phyloP scores from a whole-genome alignment of 148 eudicot genomes.

The Diospyros kaki region DNA sequence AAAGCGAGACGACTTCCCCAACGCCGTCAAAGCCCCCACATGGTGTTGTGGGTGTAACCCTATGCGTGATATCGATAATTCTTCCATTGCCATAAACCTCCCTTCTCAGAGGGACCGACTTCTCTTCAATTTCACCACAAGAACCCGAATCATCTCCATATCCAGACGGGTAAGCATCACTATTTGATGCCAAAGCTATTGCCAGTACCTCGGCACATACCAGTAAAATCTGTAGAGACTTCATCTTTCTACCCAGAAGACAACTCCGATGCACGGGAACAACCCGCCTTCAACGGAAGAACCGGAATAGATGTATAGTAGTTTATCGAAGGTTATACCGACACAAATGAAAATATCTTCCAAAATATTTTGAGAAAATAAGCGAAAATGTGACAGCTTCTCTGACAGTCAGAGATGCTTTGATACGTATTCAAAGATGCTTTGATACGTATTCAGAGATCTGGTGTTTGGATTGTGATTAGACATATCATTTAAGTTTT shows the following conservation, averaged over 20 bases:
- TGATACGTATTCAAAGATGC: too few relatives aligned
- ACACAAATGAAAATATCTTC: not conserved
- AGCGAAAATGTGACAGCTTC: not conserved
- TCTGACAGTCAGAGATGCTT: constrained; percentile 1
- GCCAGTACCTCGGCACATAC: constrained; percentile 16
- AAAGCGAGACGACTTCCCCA: constrained; percentile 27
- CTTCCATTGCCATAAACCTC: constrained; percentile 38
- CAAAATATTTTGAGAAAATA: not conserved
- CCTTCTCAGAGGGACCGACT: constrained; percentile 27
- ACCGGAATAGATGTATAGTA: not conserved
- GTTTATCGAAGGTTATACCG: too few relatives aligned
- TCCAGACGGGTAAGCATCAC: constrained; percentile 37
- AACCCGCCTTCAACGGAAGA: not conserved
- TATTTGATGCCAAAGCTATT: constrained; percentile 9
- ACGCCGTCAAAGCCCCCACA: constrained; percentile 15
- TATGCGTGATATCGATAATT: constrained; percentile 46
- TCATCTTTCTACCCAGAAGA: constrained; percentile 23
- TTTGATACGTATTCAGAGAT: too few relatives aligned
- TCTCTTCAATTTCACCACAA: constrained; percentile 19
- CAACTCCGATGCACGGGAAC: not conserved
- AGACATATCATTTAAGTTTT: too few relatives aligned
- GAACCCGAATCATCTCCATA: constrained; percentile 35
- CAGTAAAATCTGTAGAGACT: constrained; percentile 17
- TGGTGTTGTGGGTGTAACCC: constrained; percentile 29
- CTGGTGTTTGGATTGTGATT: too few relatives aligned